These are phyloP conservation scores for Primulina tabacum DNA, from an alignment of 257 asterid species.

Conservation along the genomic window DNA sequence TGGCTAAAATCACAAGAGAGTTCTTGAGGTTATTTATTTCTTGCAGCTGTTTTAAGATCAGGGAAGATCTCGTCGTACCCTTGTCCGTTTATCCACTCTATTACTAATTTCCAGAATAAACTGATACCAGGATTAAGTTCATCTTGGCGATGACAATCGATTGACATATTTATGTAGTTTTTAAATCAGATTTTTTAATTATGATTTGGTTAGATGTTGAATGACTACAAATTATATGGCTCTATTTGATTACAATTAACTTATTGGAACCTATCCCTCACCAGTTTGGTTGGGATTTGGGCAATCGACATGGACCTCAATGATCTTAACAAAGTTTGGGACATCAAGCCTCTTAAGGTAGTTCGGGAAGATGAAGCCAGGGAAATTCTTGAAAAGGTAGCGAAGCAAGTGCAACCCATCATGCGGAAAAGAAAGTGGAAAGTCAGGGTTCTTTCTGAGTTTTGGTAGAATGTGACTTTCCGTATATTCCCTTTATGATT, in stretches of 20 bases:
- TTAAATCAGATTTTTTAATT: not conserved
- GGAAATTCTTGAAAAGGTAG: constrained; percentile 74
- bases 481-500: not conserved
- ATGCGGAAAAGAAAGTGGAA: constrained; percentile 78
- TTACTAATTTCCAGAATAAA: not conserved
- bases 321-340: constrained; percentile 90
- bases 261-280: constrained; percentile 5
- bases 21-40: not conserved
- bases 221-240: not conserved
- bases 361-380: constrained; percentile 65
- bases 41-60: not conserved
- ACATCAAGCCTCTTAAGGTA: constrained; percentile 60
- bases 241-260: not conserved
- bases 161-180: not conserved
- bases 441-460: constrained; percentile 73
- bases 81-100: not conserved
- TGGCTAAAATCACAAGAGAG: constrained; percentile 4
- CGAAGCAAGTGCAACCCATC: constrained; percentile 86
- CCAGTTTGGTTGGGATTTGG: constrained; percentile 24
- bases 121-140: not conserved
- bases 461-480: constrained; percentile 46
- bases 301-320: constrained; percentile 54
- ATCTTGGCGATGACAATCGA: not conserved
- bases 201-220: not conserved
- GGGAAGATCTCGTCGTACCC: not conserved